Conservation (phyloP, 176 grass and related monocot genomes). For the Triticum monococcum region DNA sequence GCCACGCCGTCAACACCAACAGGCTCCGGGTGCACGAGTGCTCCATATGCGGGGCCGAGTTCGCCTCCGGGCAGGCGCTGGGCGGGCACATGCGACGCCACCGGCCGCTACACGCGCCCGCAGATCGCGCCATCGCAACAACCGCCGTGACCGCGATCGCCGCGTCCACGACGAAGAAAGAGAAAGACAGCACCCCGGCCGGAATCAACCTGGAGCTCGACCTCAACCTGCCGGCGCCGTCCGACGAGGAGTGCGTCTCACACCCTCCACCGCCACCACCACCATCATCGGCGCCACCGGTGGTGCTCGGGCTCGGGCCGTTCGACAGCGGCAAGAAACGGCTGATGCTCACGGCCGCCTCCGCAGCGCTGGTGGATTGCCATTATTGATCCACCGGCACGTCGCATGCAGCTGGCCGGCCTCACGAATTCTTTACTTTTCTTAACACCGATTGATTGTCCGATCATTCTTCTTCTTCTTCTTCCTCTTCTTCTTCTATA, state of each 20-base stretch:
- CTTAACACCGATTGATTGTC: slow-evolving; percentile 37
- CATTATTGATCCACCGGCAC: slow-evolving; percentile 48
- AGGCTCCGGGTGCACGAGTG: slow-evolving; percentile 61
- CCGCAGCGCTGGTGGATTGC: slow-evolving; percentile 54
- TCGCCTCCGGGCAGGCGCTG: slow-evolving; percentile 80
- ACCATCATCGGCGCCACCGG: background rate
- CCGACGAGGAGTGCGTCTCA: slow-evolving; percentile 41
- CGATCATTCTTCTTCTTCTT: background rate
- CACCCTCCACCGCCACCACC: background rate
- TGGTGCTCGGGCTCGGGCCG: slow-evolving; percentile 32
- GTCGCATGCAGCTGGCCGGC: slow-evolving; percentile 12
- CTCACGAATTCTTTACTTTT: slow-evolving; percentile 45
- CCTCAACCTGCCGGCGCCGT: slow-evolving; percentile 75
- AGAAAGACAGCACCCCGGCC: slow-evolving; percentile 27
- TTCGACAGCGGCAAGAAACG: slow-evolving; percentile 43
- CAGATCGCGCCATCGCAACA: background rate
- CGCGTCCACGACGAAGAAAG: slow-evolving; percentile 17
- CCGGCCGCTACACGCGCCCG: slow-evolving; percentile 45
- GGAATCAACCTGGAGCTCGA: slow-evolving; percentile 49
- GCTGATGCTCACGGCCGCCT: slow-evolving; percentile 35
- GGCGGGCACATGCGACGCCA: slow-evolving; percentile 95
- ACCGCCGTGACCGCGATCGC: background rate
- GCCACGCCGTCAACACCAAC: background rate
- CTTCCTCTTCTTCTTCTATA: background rate
- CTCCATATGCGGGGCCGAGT: slow-evolving; percentile 66